Percentiles rank a stretch among this genome's conserved stretches.
These are phyloP conservation scores for Solanum stenotomum DNA, from an alignment of 257 asterid genomes.

Conservation along the genomic window DNA sequence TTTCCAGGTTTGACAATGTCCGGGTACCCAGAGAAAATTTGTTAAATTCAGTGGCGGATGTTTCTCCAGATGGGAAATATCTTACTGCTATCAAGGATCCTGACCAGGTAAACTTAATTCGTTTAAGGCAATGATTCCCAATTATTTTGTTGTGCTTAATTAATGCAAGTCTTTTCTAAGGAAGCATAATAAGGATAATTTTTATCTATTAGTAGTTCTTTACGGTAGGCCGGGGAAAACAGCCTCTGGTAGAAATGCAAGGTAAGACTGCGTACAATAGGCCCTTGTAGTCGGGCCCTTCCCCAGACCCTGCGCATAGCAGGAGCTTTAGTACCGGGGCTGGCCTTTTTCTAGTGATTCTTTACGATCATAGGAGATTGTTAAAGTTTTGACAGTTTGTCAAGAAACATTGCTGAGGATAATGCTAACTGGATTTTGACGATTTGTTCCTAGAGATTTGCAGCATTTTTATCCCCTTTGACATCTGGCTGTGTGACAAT, in stretches of 20 bases:
- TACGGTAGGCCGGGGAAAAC: not conserved
- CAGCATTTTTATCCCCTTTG: constrained; percentile 93
- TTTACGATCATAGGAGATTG: not conserved
- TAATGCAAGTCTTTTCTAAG: not conserved
- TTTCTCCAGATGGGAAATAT: constrained; percentile 78
- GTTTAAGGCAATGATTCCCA: not conserved
- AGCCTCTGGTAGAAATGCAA: no score
- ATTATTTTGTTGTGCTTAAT: not conserved
- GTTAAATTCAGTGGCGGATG: constrained; percentile 95
- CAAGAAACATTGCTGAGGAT: not conserved
- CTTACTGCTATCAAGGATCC: constrained; percentile 84
- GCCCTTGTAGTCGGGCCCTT: no score
- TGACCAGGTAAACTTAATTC: constrained; percentile 52
- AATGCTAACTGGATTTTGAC: constrained; percentile 3
- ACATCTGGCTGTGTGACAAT: constrained; percentile 94
- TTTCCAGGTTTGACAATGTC: constrained; percentile 87
- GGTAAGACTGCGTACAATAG: no score
- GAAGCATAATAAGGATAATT: not conserved
- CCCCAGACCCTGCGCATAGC: no score
- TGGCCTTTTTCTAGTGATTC: not conserved
- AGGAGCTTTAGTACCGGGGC: no score
- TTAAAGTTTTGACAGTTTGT: not conserved
- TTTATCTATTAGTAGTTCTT: not conserved
- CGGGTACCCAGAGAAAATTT: constrained; percentile 86
- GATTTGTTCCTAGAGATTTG: constrained; percentile 64